Evolutionary conservation across 2,329 filamentous ascomycete species (phyloP).

Genomic region (Cladophialophora yegresii): DNA sequence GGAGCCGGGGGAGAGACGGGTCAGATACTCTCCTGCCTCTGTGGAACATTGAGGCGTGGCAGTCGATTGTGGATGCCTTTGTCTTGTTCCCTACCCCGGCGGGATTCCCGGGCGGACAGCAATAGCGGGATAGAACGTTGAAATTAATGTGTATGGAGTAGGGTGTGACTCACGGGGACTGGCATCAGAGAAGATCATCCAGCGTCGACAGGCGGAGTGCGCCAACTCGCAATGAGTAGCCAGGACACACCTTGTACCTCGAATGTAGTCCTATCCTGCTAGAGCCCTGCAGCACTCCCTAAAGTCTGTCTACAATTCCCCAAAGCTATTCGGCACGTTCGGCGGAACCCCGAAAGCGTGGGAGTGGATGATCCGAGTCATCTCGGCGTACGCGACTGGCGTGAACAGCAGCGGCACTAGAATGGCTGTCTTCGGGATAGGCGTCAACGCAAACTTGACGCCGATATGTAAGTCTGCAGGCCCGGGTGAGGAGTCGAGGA

Average conservation of each 20-base stretch:
- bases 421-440: constrained; percentile 9
- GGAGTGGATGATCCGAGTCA: constrained; percentile 24
- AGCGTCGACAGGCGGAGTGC: not conserved
- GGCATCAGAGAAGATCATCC: not conserved
- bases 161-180: not conserved
- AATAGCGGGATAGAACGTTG: not conserved
- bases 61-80: constrained; percentile 22
- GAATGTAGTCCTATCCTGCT: not conserved
- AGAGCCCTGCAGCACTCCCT: constrained; percentile 33
- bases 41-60: constrained; percentile 19
- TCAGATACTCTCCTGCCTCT: not conserved
- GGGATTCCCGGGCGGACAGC: not conserved
- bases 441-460: constrained; percentile 1
- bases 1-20: not conserved
- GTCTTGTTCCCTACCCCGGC: constrained; percentile 16
- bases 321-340: constrained; percentile 10
- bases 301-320: constrained; percentile 51
- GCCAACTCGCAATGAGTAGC: not conserved
- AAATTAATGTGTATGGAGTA: not conserved
- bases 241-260: not conserved
- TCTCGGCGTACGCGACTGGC: constrained; percentile 32
- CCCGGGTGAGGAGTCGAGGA: constrained; percentile 45
- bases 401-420: constrained; percentile 1
- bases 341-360: constrained; percentile 1
- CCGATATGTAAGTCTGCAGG: constrained; percentile 2